Evolutionary conservation across 768 basidiomycete species (phyloP), one percentile per base, ranked within the genome.

Genomic region (Russula sp.): DNA sequence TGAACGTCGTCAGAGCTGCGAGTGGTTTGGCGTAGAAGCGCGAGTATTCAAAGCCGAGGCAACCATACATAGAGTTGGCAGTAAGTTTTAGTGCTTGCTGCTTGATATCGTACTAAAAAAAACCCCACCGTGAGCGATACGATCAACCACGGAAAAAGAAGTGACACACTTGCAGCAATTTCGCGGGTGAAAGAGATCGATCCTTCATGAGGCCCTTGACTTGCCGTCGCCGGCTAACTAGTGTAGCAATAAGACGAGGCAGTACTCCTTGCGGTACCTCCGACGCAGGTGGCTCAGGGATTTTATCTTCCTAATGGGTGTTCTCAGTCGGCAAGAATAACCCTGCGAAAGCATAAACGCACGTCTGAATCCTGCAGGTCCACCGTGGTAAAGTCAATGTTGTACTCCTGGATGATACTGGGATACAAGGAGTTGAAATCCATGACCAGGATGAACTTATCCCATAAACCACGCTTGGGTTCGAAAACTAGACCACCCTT

Each of bases 31-130:
- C 97, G 69, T 94, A 98, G 80, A 98, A 98, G 56, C 97, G 80
- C 11, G 97, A 98, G 70, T 94, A 90, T 72, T 95, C 94, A 73
- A 98, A 98, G 54, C 97, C 97, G 24, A 99, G 87, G 80, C 97
- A 99, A 20, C 97, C 97, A 75, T 99, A 99, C 97, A 98, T 99
- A 80, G 92, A 95, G 78, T 99, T 98, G 55, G 97, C 97, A 5
- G 97, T 99, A 36, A 98, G 85, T 77, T 98, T 98, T 56, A 98
- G 80, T 1, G 97, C 97, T 75, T 92, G 88, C 70, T 99, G 97
- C 73, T 94, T 94, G 78, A 98, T 97, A 71, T 99, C 94, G 72
- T 89, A 98, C 92, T 98, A 71, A 16, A 40, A 5, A 22, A 1
- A 63, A 30, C 16, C 49, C 36, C 9, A 50, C 13, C 44, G 36